Base-by-base conservation (phyloP, 129 eudicot species). In the Helianthus tuberosus region DNA sequence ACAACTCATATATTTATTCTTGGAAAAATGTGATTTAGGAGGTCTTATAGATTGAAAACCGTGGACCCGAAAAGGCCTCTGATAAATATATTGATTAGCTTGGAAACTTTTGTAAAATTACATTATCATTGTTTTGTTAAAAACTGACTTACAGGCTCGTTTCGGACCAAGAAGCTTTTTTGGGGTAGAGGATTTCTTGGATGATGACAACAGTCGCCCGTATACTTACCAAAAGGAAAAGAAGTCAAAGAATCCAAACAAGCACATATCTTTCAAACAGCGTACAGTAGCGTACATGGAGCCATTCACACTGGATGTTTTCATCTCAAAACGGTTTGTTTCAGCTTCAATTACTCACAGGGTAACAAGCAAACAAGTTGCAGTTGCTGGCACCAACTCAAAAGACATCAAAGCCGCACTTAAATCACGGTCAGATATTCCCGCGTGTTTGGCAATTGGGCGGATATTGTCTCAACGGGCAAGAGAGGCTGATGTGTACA, bases 331-430 rank as follows among this genome's bases (percentile, higher is more conserved):
- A 61, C 66, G 20, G 20, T 61, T 61, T 61, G 66, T 61, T 32
- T 61, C 66, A 61, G 66, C 66, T 61, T 61, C 66, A 61, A 13
- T 61, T 29, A 61, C 66, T 3, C 44, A 60, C 66, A 61, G 66
- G 66, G 66, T 61, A 3, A 61, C 66, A 29, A 61, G 66, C 66
- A 61, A 61, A 32, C 66, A 61, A 32, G 66, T 32, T 12, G 66
- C 66, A 5, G 66, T 61, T 61, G 66, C 66, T 61, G 66, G 66
- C 46, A 61, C 66, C 20, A 61, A 61, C 46, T 61, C 66, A 35
- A 61, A 61, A 35, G 66, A 61, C 66, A 61, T 61, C 66, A 61
- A 61, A 61, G 66, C 20, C n/a, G 46, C 23, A 13, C 66, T 61
- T 61, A 32, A 61, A 61, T 61, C 66, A 17, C 14, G 44, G 66